These are phyloP conservation scores for Ehretia macrophylla DNA, from an alignment of 257 asterid species.

Conservation along the genomic window DNA sequence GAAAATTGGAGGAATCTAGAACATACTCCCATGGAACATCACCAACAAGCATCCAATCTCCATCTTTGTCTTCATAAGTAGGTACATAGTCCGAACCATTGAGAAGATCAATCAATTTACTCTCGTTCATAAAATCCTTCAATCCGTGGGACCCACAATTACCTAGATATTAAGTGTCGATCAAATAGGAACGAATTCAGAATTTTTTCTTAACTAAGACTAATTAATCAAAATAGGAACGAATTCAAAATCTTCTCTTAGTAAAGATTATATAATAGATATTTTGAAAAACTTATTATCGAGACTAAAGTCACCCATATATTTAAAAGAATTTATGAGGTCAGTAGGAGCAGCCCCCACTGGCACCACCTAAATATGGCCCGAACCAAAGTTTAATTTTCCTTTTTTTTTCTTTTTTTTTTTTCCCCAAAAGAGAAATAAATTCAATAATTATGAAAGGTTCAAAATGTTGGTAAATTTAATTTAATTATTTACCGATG, in stretches of 20 bases:
- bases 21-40: slow-evolving; percentile 52
- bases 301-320: too few species aligned
- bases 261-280: background rate
- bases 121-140: slow-evolving; percentile 47
- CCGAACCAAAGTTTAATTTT: too few species aligned
- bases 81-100: slow-evolving; percentile 59
- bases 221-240: background rate
- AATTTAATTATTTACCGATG: too few species aligned
- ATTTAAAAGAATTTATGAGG: too few species aligned
- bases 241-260: too few species aligned
- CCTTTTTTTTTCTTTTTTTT: too few species aligned
- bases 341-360: too few species aligned
- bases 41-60: slow-evolving; percentile 41
- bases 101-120: slow-evolving; percentile 48
- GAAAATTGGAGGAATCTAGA: background rate
- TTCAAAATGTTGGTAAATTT: too few species aligned
- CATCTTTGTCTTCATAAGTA: slow-evolving; percentile 37
- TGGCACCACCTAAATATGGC: too few species aligned
- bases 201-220: background rate
- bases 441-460: too few species aligned
- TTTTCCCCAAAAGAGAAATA: too few species aligned
- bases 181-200: background rate
- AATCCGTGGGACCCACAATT: slow-evolving; percentile 39
- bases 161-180: slow-evolving; percentile 15
- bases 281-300: too few species aligned